Evolutionary conservation across 2,329 filamentous ascomycete species (phyloP), one percentile per base, ranked within the genome.

Genomic region (Microascus cirrosus): DNA sequence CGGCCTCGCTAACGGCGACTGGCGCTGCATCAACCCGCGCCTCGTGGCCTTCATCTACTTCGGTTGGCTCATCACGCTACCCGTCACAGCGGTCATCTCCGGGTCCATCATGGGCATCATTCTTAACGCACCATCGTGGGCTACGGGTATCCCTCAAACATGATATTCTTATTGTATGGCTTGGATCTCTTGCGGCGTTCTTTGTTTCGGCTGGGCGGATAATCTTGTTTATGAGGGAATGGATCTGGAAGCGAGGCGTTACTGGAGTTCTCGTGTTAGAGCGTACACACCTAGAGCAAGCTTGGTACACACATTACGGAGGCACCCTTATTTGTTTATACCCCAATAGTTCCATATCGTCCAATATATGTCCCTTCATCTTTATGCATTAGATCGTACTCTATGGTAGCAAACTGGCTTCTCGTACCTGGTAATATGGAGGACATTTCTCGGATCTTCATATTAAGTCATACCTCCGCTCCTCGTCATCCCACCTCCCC

Each of bases 401-500:
- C 8, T 32, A 32, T 32, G 8, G 28, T 32, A 32, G 28, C 4
- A 32, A 8, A 32, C 8, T 32, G 28, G 8, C 28, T 32, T 32
- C 28, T 32, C 28, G 8, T 32, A 32, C 28, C 28, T 32, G 4
- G 8, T 32, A 32, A 32, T 32, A 32, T 8, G 28, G 28, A 32
- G 28, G 28, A 8, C 28, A 32, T 32, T 8, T 32, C 28, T 32
- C 28, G 28, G 28, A 24, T 11, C 55, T 11, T 18, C 45, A 54
- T 22, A 56, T 32, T 13, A 69, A 60, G 28, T 60, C 62, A 20
- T 73, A 63, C 8, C 73, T 66, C 60, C 69, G 74, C 67, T 84
- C 81, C 60, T 91, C 67, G 67, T 95, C 89, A 20, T 77, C 68
- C 90, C 91, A 95, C 63, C 90, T 78, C 15, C 89, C 87, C 53